Evolutionary conservation across 495 filamentous ascomycete species (phyloP), one percentile per base, ranked within the genome.

Genomic region (Pseudevernia furfuracea): DNA sequence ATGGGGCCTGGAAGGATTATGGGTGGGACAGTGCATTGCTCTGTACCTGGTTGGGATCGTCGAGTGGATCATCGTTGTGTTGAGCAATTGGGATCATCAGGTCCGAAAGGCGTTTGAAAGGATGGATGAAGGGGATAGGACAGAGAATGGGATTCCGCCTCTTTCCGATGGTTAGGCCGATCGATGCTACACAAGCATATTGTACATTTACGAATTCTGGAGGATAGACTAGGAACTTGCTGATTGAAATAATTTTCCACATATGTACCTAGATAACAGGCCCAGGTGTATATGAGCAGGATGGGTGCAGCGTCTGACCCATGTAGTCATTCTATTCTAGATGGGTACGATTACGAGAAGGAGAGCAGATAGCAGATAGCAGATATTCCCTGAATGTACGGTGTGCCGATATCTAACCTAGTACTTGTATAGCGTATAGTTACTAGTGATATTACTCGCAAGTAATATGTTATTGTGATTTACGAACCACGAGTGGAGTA

Each of bases 1-100:
- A 3, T 96, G 91, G 91, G 92, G 91, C 2, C 78, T 96, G 14
- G 79, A 80, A 56, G 92, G 92, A 1, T 71, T 96, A 36, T 96
- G 92, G 92, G 78, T 95, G 32, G 92, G 91, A 34, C 91, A 95
- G 72, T 96, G 92, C 74, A 86, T 95, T 71, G 92, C 92, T 3
- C 74, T 96, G 58, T 96, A 93, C 71, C 74, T 93, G 37, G 92
- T 95, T 8, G 92, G 92, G 0, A 73, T 78, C 4, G 63, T 92
- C 25, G 89, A 96, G 72, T 96, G 91, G 92, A 74, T 81, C 28
- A 85, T 96, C 72, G 91, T 96, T 32, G 84, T 85, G 0, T 77
- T 84, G 71, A 93, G 86, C 67, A 79, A 90, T 63, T 96, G 90
- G 90, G 83, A 92, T 0, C 73, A 77, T 62, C 87, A 96, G 74